These are phyloP conservation scores for Clonostachys solani DNA, from an alignment of 2,329 filamentous ascomycete species.

Conservation along the genomic window DNA sequence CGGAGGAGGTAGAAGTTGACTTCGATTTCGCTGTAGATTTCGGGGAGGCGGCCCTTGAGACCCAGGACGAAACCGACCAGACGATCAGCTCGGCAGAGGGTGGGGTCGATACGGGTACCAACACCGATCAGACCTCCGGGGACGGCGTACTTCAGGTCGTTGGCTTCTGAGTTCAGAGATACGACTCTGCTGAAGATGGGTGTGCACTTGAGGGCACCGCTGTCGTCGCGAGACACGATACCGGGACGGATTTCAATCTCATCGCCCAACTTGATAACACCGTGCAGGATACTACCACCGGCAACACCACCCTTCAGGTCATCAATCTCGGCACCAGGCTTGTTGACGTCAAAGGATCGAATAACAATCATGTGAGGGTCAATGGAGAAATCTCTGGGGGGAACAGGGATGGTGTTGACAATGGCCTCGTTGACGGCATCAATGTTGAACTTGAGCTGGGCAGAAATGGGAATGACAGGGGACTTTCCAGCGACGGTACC, in stretches of 20 bases:
- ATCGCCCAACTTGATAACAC: constrained; percentile 93
- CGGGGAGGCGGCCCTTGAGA: constrained; percentile 86
- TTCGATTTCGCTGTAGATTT: constrained; percentile 97
- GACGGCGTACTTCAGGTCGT: constrained; percentile 97
- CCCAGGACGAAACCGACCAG: constrained; percentile 97
- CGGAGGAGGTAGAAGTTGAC: constrained; percentile 99
- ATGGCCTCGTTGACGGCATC: constrained; percentile 96
- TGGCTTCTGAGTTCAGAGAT: constrained; percentile 94
- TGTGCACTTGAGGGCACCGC: constrained; percentile 91
- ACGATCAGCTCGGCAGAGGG: constrained; percentile 97
- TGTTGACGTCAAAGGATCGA: constrained; percentile 99
- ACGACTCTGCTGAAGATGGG: constrained; percentile 96
- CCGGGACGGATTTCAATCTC: constrained; percentile 99
- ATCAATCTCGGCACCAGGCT: constrained; percentile 97
- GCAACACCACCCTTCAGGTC: constrained; percentile 98
- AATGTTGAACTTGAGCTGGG: constrained; percentile 99
- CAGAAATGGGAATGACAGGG: constrained; percentile 94
- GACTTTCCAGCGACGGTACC: constrained; percentile 94
- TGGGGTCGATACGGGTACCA: constrained; percentile 94
- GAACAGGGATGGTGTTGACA: constrained; percentile 91
- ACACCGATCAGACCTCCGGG: constrained; percentile 98
- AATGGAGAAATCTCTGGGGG: constrained; percentile 82
- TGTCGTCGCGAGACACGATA: constrained; percentile 92
- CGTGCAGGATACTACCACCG: constrained; percentile 92
- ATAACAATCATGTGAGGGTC: constrained; percentile 99